Conservation (phyloP, 352 stramenopile species). For the Phytophthora citricola region DNA sequence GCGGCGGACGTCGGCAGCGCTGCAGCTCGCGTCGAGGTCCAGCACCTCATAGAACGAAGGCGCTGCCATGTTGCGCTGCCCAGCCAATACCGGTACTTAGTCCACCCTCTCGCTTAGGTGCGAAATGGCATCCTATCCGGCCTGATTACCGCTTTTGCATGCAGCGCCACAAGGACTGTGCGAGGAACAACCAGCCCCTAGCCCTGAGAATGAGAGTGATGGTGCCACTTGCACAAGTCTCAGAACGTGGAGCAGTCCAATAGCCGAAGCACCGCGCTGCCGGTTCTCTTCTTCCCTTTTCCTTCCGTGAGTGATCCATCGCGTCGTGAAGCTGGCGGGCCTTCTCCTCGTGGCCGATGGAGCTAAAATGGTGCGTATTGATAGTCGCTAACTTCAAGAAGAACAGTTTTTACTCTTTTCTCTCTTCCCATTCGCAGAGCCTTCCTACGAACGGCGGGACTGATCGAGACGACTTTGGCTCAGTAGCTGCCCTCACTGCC, state of each 20-base stretch:
- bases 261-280: constrained; percentile 8
- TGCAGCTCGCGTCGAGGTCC: constrained; percentile 49
- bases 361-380: constrained; percentile 50
- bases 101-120: constrained; percentile 16
- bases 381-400: constrained; percentile 1
- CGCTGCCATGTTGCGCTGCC: constrained; percentile 3
- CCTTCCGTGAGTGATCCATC: constrained; percentile 18
- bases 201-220: constrained; percentile 20
- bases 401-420: constrained; percentile 2
- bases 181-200: constrained; percentile 25
- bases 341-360: constrained; percentile 48
- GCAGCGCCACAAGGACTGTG: constrained; percentile 32
- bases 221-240: constrained; percentile 26
- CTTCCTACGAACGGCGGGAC: constrained; percentile 43
- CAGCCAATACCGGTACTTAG: neutral
- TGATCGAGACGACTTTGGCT: constrained; percentile 39
- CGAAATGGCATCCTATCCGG: constrained; percentile 23
- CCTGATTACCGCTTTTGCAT: constrained; percentile 19
- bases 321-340: constrained; percentile 55
- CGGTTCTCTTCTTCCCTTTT: constrained; percentile 1
- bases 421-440: constrained; percentile 24
- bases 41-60: constrained; percentile 70
- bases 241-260: constrained; percentile 6
- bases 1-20: constrained; percentile 64
- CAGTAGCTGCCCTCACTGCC: constrained; percentile 10